A percentile compares a stretch with the other conserved stretches of the same genome.
Evolutionary conservation across 352 stramenopile genomes (phyloP).

Genomic region (Aphanomyces cochlioides): DNA sequence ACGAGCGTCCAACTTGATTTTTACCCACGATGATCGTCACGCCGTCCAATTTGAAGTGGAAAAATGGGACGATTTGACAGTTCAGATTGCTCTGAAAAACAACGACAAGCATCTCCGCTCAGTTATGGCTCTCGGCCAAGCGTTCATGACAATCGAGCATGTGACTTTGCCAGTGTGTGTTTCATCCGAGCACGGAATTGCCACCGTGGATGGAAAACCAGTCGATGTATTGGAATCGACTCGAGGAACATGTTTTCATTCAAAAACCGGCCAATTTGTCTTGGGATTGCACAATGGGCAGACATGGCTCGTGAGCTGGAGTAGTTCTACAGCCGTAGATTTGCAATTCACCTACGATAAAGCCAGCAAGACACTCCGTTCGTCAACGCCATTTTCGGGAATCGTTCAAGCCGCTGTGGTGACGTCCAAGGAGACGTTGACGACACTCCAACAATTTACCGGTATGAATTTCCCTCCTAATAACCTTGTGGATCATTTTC

Average conservation of each 20-base stretch:
- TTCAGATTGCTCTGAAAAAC: conserved; percentile 43
- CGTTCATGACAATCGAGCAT: conserved; percentile 73
- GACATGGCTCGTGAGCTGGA: conserved; percentile 69
- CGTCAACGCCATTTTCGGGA: conserved; percentile 49
- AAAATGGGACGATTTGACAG: conserved; percentile 71
- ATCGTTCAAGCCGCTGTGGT: conserved; percentile 66
- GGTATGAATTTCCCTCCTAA: conserved; percentile 35
- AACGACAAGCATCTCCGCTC: conserved; percentile 38
- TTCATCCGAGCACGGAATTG: conserved; percentile 56
- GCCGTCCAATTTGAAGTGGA: conserved; percentile 45
- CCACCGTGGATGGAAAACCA: conserved; percentile 52
- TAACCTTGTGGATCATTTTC: background rate
- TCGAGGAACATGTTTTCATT: conserved; percentile 28
- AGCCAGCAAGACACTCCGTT: conserved; percentile 36
- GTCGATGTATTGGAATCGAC: conserved; percentile 40
- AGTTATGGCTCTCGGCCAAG: conserved; percentile 68
- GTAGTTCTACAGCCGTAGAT: conserved; percentile 31
- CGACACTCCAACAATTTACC: conserved; percentile 53
- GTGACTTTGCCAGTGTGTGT: conserved; percentile 58
- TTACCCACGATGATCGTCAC: conserved; percentile 37
- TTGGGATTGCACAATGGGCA: conserved; percentile 75
- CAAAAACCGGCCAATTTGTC: conserved; percentile 35
- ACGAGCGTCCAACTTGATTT: conserved; percentile 68
- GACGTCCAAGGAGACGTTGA: conserved; percentile 40
- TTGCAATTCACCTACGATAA: conserved; percentile 48